Evolutionary conservation across 371 early-diverging fungal species (phyloP).

Genomic region (Syncephalastrum sp.): DNA sequence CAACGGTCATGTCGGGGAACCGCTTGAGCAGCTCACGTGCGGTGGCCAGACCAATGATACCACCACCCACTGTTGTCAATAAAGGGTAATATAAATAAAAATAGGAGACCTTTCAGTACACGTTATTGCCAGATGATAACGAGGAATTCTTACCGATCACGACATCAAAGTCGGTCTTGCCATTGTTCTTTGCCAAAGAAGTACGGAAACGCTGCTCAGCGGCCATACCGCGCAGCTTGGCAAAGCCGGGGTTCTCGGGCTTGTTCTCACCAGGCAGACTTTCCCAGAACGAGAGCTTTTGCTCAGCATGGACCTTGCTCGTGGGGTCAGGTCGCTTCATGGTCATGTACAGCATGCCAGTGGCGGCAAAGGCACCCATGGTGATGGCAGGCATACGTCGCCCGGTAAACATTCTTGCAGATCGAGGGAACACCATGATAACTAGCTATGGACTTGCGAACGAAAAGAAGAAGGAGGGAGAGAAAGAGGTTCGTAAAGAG

Average conservation of each 20-base stretch:
- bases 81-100: not conserved
- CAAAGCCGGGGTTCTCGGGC: slow-evolving; percentile 44
- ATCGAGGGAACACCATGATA: slow-evolving; percentile 31
- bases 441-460: not conserved
- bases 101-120: slow-evolving; percentile 3
- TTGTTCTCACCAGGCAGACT: slow-evolving; percentile 47
- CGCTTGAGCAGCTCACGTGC: slow-evolving; percentile 49
- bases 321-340: slow-evolving; percentile 18
- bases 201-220: slow-evolving; percentile 49
- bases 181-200: slow-evolving; percentile 34
- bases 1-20: slow-evolving; percentile 46
- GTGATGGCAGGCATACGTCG: slow-evolving; percentile 26
- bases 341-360: slow-evolving; percentile 30
- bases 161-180: slow-evolving; percentile 49
- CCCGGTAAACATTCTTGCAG: slow-evolving; percentile 30
- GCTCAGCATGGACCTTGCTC: slow-evolving; percentile 37
- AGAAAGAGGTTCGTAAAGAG: slow-evolving; percentile 6
- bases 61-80: slow-evolving; percentile 17
- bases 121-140: not conserved
- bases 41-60: slow-evolving; percentile 46
- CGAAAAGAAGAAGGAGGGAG: not conserved
- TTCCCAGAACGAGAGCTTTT: slow-evolving; percentile 41
- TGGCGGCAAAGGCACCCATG: slow-evolving; percentile 34
- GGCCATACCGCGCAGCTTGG: slow-evolving; percentile 43
- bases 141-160: slow-evolving; percentile 34